These are phyloP conservation scores for Zygoascus ofunaensis DNA, from an alignment of 805 yeast species.

Conservation along the genomic window DNA sequence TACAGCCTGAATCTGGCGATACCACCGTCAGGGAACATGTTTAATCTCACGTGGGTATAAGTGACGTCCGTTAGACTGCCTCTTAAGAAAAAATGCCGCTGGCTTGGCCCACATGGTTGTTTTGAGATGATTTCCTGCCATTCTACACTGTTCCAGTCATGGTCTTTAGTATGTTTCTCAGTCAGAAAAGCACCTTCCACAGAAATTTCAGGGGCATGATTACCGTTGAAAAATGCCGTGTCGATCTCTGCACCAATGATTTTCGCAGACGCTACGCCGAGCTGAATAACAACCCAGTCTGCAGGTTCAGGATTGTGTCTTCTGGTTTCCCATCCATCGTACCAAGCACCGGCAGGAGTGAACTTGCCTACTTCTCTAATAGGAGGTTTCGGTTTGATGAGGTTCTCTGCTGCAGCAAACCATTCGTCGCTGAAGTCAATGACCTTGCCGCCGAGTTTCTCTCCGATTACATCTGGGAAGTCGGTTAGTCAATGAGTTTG, in stretches of 20 bases:
- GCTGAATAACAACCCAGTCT: conserved; percentile 77
- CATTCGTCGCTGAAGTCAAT: conserved; percentile 74
- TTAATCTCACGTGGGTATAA: conserved; percentile 73
- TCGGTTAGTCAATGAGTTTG: no score
- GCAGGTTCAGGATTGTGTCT: conserved; percentile 79
- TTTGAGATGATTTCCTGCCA: conserved; percentile 71
- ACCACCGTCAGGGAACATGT: conserved; percentile 98
- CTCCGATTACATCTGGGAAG: conserved; percentile 82
- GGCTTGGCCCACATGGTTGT: conserved; percentile 81
- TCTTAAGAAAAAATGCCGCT: conserved; percentile 72
- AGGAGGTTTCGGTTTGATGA: conserved; percentile 73
- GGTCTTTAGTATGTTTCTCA: conserved; percentile 16
- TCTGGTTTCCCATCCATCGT: conserved; percentile 98
- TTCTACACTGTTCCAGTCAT: conserved; percentile 27
- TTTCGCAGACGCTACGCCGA: conserved; percentile 77
- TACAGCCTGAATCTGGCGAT: conserved; percentile 88
- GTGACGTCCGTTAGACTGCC: conserved; percentile 46
- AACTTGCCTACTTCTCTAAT: conserved; percentile 73
- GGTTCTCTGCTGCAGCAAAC: conserved; percentile 88
- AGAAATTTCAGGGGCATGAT: conserved; percentile 84
- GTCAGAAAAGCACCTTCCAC: conserved; percentile 57
- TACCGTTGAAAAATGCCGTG: conserved; percentile 90
- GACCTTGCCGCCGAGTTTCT: conserved; percentile 71
- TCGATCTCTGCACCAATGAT: conserved; percentile 82
- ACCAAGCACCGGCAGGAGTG: conserved; percentile 88